Evolutionary conservation across 2,329 filamentous ascomycete genomes (phyloP), one percentile per base, ranked within the genome.

Genomic region (Scleromitrula shiraiana): DNA sequence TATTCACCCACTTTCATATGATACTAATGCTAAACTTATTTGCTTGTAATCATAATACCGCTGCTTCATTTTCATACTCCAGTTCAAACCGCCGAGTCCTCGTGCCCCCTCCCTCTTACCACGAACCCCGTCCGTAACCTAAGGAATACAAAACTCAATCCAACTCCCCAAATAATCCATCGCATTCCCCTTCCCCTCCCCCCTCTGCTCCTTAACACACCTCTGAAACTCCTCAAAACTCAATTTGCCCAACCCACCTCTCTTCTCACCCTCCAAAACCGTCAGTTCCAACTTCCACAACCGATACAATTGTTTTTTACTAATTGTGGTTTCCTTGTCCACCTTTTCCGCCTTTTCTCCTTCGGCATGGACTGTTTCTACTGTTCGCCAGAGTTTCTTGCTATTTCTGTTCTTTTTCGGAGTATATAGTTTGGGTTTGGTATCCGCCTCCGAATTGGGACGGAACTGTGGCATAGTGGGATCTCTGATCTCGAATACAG

Each of bases 91-190:
- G 2, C n/a, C 36, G n/a, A 10, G 17, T 22, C 19, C 17, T 9
- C 10, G 20, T 22, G 4, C 23, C 4, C 23, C 32, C 17, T 7
- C 15, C 17, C 15, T 9, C 3, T 22, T 15, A 15, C 15, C 36
- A 27, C 33, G 33, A 45, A 29, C 26, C 26, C 26, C 6, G 6
- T 27, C 33, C 17, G 12, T 8, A 9, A 26, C 43, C 19, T 51
- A 64, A 20, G 79, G 80, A 56, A 84, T 82, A 64, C 80, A 84
- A 63, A 83, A 82, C 63, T 96, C 90, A 65, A 96, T 87, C 91
- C 91, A 97, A 59, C 80, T 87, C 51, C 87, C 87, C 39, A 96
- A 73, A 65, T 95, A 91, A 56, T 87, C 85, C 52, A 90, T 73
- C 45, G 83, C 70, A 61, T 80, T 79, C 12, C 74, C 76, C 23